Evolutionary conservation across 2,329 filamentous ascomycete species (phyloP).

Genomic region (Xylariaceae sp.): DNA sequence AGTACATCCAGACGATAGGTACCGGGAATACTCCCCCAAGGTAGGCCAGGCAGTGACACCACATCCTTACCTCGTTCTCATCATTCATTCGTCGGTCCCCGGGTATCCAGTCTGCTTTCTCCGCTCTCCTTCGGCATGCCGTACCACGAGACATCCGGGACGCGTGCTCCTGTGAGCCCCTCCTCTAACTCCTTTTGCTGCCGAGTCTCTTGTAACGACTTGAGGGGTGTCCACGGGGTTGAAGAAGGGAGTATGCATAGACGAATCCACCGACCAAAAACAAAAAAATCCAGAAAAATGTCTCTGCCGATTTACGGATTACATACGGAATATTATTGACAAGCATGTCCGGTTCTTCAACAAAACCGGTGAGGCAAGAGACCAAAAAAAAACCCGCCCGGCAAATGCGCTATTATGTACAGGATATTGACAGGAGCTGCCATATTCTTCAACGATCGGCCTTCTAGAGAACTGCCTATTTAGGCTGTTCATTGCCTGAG

Average conservation of each 20-base stretch:
- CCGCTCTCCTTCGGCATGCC: not conserved
- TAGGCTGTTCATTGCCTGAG: not conserved
- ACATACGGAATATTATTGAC: not conserved
- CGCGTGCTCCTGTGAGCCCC: not conserved
- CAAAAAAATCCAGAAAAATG: not conserved
- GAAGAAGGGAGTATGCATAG: not conserved
- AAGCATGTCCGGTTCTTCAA: not conserved
- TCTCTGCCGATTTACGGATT: not conserved
- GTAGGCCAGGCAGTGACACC: not conserved
- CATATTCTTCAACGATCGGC: not conserved
- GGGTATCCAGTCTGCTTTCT: not conserved
- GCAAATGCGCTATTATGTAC: not conserved
- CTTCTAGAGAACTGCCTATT: constrained; percentile 9
- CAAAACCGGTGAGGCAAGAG: not conserved
- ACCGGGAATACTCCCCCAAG: no score
- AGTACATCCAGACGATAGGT: no score
- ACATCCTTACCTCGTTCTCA: not conserved
- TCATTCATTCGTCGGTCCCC: not conserved
- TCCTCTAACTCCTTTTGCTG: not conserved
- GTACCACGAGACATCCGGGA: not conserved
- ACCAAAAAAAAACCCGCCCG: not conserved
- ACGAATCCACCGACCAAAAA: no score
- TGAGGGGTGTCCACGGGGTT: not conserved
- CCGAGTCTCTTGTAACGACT: not conserved
- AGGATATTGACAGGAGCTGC: not conserved